Base-by-base conservation (phyloP, 371 early-diverging fungal species). In the Haplosporangium sp. region DNA sequence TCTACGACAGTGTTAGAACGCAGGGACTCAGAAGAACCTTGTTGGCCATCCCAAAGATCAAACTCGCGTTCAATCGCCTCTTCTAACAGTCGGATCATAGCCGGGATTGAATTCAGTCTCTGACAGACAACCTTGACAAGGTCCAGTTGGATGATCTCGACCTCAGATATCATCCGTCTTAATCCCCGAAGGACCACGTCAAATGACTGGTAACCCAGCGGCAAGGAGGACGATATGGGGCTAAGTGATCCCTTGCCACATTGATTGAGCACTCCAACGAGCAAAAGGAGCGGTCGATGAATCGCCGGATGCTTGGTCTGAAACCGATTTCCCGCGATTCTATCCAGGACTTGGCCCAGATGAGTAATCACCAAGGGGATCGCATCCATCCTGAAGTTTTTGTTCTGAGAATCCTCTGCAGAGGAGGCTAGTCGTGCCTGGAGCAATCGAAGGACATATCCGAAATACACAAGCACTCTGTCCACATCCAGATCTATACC, bases 11-110 rank as follows among this genome's bases (percentile, higher is more conserved):
- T 14, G 10, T 21, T 20, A 9, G 52, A 46, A 2, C 58, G 42
- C 16, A n/a, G 40, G 6, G 54, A 51, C 2, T 36, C 40, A 8
- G 60, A 37, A 20, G 59, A 63, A 11, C 57, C 55, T 21, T 77
- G 77, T 10, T 62, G 60, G 7, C 67, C 73, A 16, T 46, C 53
- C 73, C 73, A 73, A 0, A 79, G 38, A 40, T 69, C 64, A 55
- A 79, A 79, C 48, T 79, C 80, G 6, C 68, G 73, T 37, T 79
- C 80, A 6, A 79, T 79, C 7, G 80, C 66, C 40, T 62, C 73
- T 40, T 79, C 80, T 37, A 79, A 37, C 20, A 79, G 64, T 23
- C 43, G 58, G 10, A 79, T 55, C 80, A 73, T 79, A 0, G 51
- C 69, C 0, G 73, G 64, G 16, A 73, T 73, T 9, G 73, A 73